These are phyloP conservation scores for Chenopodium formosanum DNA, from an alignment of 148 eudicot genomes.

Conservation along the genomic window DNA sequence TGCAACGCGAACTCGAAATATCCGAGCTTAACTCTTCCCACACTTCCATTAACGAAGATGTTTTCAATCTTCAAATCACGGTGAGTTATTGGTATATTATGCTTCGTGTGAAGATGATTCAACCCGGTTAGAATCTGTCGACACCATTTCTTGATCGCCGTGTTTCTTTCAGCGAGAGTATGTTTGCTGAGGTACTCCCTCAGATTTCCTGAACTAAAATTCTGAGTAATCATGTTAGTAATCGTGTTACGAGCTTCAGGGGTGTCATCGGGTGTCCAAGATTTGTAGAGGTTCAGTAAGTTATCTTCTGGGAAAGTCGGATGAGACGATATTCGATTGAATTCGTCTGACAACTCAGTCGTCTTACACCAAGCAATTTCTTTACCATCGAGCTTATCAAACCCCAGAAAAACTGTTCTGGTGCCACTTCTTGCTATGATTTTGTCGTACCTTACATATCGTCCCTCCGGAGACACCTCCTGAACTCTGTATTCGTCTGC, in stretches of 20 bases:
- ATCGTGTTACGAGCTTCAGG: conserved; percentile 25
- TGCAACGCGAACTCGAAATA: conserved; percentile 32
- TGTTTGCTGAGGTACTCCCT: conserved; percentile 29
- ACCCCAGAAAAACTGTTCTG: conserved; percentile 12
- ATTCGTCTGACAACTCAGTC: no score
- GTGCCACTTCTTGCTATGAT: not conserved
- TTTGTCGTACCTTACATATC: conserved; percentile 12
- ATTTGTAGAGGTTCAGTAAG: conserved; percentile 28
- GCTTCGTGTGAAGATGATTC: conserved; percentile 19
- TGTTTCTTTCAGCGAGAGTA: conserved; percentile 13
- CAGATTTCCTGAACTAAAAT: conserved; percentile 34
- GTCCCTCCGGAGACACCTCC: conserved; percentile 5
- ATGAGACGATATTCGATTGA: no score
- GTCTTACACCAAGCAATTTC: not conserved
- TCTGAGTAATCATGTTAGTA: conserved; percentile 21
- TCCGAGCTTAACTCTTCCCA: conserved; percentile 33
- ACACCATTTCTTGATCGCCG: conserved; percentile 35
- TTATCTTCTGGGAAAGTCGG: conserved; percentile 15
- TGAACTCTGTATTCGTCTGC: not conserved
- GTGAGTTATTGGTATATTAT: conserved; percentile 24
- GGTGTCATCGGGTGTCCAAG: conserved; percentile 28
- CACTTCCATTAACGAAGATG: conserved; percentile 32
- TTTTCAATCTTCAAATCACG: conserved; percentile 35
- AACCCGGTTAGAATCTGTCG: conserved; percentile 30
- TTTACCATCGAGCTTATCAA: conserved; percentile 5